Conservation (phyloP, 371 early-diverging fungal genomes). For the Nosema muscidifuracis region DNA sequence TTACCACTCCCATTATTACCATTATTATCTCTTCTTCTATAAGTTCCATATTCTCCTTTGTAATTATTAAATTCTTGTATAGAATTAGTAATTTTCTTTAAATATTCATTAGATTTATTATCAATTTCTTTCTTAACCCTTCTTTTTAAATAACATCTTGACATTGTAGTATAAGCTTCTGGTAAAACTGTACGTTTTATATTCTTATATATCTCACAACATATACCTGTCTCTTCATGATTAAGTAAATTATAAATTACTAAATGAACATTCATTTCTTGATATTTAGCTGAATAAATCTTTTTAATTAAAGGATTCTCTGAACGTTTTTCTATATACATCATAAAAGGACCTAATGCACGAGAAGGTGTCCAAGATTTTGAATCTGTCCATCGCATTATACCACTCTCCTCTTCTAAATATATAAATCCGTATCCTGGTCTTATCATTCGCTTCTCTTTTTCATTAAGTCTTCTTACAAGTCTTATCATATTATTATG, state of each 20-base stretch:
- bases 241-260: constrained; percentile 12
- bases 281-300: constrained; percentile 28
- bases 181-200: not conserved
- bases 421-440: constrained; percentile 33
- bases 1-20: too few relatives aligned
- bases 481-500: constrained; percentile 10
- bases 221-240: constrained; percentile 4
- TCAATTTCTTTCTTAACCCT: too few relatives aligned
- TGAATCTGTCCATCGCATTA: constrained; percentile 40
- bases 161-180: not conserved
- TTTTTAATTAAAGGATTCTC: constrained; percentile 25
- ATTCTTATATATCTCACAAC: not conserved
- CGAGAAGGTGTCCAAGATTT: constrained; percentile 39
- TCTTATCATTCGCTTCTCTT: constrained; percentile 16
- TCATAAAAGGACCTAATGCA: constrained; percentile 21
- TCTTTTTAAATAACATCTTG: constrained; percentile 2
- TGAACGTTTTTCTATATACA: constrained; percentile 11
- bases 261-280: constrained; percentile 8
- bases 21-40: too few relatives aligned
- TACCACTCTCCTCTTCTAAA: constrained; percentile 36
- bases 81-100: too few relatives aligned
- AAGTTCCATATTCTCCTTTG: too few relatives aligned
- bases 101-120: too few relatives aligned
- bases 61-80: too few relatives aligned
- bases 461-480: constrained; percentile 10